Conservation (phyloP, 208 protist genomes). For the Leishmania arabica region DNA sequence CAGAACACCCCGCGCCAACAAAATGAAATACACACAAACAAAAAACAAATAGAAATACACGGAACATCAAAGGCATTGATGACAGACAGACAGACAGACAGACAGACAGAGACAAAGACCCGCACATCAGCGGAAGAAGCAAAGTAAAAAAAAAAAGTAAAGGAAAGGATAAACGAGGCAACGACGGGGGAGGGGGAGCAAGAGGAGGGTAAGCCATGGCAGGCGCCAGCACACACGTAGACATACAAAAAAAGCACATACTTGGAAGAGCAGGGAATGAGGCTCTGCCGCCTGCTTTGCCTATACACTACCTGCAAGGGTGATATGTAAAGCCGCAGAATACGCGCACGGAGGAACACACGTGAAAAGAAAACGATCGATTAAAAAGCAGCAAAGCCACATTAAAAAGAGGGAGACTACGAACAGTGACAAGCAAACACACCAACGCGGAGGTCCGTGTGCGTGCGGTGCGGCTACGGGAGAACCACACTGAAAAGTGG, state of each 20-base stretch:
- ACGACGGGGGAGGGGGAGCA: background rate
- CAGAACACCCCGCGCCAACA: background rate
- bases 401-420: background rate
- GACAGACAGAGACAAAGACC: background rate
- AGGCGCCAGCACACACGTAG: background rate
- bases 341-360: background rate
- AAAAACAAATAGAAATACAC: background rate
- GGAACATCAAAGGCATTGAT: background rate
- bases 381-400: conserved; percentile 11
- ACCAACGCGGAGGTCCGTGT: background rate
- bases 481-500: background rate
- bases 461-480: background rate
- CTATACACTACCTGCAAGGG: background rate
- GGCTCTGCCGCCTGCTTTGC: background rate
- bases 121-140: background rate
- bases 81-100: background rate
- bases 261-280: background rate
- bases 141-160: background rate
- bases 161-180: background rate
- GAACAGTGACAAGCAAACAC: background rate
- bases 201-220: background rate
- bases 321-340: background rate
- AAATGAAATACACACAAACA: background rate
- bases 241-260: background rate
- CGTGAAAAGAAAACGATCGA: background rate